Evolutionary conservation across 225 moss, liverwort and hornwort genomes (phyloP).

Genomic region (Marchantia polymorpha): DNA sequence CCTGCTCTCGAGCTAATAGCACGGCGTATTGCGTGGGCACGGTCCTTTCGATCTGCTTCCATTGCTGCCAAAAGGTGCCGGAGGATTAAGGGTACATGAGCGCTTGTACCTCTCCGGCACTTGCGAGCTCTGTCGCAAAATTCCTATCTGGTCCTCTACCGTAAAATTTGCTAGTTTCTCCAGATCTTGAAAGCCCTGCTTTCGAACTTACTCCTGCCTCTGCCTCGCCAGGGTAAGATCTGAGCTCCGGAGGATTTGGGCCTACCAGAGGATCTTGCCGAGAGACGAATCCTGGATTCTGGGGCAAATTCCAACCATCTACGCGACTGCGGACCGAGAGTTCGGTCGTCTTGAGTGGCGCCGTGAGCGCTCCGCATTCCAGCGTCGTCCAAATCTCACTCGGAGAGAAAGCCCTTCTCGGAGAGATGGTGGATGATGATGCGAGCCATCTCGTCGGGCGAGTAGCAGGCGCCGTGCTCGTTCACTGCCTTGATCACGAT

Average conservation of each 20-base stretch:
- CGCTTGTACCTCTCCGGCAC: background rate
- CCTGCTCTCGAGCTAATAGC: background rate
- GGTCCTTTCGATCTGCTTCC: background rate
- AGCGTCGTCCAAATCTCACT: background rate
- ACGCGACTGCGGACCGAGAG: background rate
- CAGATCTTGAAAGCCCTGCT: background rate
- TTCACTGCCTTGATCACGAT: conserved; percentile 45
- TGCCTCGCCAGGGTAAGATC: background rate
- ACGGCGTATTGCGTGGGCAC: background rate
- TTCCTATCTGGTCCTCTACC: background rate
- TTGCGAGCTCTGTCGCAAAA: background rate
- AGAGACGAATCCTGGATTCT: background rate
- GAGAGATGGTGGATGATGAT: conserved; percentile 44
- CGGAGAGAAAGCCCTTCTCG: conserved; percentile 38
- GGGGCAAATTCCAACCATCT: background rate
- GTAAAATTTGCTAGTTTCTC: background rate
- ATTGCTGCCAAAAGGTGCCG: background rate
- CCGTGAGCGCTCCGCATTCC: background rate
- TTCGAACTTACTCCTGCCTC: background rate
- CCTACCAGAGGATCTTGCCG: background rate
- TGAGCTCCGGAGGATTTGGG: no score
- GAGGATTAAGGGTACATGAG: background rate
- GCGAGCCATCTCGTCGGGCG: conserved; percentile 57
- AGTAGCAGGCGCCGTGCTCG: conserved; percentile 35
- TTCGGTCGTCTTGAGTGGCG: background rate